These are phyloP conservation scores for bread wheat (Triticum aestivum) DNA, from an alignment of 176 grass and related monocot species.

Conservation along the genomic window IWGSC_CS_RefSeq_v2.1 NC_057795.1:321835849-321836348, in stretches of 20 bases:
- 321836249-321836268: background rate
- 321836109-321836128: background rate
- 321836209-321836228: background rate
- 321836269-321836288: background rate
- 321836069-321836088: background rate
- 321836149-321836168: background rate
- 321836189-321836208: background rate
- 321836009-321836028: background rate
- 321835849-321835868: background rate
- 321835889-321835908: slow-evolving; percentile 5
- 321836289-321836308: background rate
- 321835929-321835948: background rate
- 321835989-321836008: background rate
- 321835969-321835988: background rate
- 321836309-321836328: slow-evolving; percentile 50
- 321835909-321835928: background rate
- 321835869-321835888: background rate
- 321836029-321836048: background rate
- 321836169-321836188: background rate
- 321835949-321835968: background rate
- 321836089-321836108: background rate
- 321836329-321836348: slow-evolving; percentile 94
- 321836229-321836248: background rate
- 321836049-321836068: background rate
- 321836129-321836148: background rate